phyloP scores from a whole-genome alignment of 2,329 filamentous ascomycete species.

The Aspergillaceae sp. region DNA sequence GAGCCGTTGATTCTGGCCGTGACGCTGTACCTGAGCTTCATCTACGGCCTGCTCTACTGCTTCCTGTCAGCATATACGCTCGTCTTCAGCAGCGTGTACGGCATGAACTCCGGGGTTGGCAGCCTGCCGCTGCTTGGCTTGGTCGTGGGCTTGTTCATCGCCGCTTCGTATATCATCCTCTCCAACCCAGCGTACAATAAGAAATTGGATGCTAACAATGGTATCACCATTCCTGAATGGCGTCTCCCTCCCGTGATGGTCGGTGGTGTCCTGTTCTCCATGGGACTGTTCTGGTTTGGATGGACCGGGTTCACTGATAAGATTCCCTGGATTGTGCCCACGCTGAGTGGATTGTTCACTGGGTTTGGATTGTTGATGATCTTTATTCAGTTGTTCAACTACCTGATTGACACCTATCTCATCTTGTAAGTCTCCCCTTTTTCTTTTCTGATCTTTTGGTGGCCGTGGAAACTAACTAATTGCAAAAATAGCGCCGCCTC shows the following conservation, averaged over 20 bases:
- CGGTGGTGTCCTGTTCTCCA: constrained; percentile 46
- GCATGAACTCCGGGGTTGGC: constrained; percentile 19
- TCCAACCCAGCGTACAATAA: constrained; percentile 59
- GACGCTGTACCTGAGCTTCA: constrained; percentile 24
- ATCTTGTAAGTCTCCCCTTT: constrained; percentile 26
- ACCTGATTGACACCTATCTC: constrained; percentile 29
- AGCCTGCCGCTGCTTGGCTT: constrained; percentile 25
- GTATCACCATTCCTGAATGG: constrained; percentile 50
- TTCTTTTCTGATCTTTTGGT: background rate
- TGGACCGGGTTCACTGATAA: constrained; percentile 19
- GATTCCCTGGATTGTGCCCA: constrained; percentile 21
- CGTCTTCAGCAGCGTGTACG: constrained; percentile 21
- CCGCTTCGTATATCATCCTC: constrained; percentile 55
- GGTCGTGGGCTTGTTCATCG: constrained; percentile 46
- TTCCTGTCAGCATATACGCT: constrained; percentile 20
- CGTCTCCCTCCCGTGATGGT: constrained; percentile 47
- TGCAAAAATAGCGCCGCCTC: constrained; percentile 20
- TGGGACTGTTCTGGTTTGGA: constrained; percentile 58
- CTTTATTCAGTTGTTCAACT: constrained; percentile 23
- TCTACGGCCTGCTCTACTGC: constrained; percentile 22
- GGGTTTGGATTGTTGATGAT: constrained; percentile 22
- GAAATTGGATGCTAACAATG: constrained; percentile 60
- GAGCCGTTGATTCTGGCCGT: constrained; percentile 30
- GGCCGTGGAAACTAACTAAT: background rate
- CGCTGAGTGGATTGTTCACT: constrained; percentile 14